phyloP scores from a whole-genome alignment of 2,329 filamentous ascomycete species.

The Arachnomyces sp. region DNA sequence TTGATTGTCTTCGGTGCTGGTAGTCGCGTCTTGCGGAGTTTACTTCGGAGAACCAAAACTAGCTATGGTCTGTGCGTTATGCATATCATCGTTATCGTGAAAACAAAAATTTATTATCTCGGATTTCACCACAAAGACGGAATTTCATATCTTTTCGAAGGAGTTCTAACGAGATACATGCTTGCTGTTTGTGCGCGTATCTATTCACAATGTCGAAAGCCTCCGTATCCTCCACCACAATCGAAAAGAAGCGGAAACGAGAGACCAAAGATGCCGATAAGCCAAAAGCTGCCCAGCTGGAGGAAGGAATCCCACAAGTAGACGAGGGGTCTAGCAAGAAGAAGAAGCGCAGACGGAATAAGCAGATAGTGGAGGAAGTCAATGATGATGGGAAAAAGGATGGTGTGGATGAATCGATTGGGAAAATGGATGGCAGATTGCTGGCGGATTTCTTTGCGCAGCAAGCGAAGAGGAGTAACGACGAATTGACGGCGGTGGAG shows the following conservation, averaged over 20 bases:
- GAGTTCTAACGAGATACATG: no score
- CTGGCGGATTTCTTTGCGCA: constrained; percentile 80
- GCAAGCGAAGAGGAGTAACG: constrained; percentile 67
- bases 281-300: constrained; percentile 19
- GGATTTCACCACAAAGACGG: no score
- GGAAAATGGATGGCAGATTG: constrained; percentile 71
- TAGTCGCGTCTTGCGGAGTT: no score
- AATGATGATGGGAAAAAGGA: constrained; percentile 52
- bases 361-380: constrained; percentile 18
- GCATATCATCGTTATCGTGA: no score
- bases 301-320: constrained; percentile 13
- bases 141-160: no score
- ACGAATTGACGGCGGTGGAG: constrained; percentile 74
- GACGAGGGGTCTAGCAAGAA: constrained; percentile 25
- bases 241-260: constrained; percentile 7
- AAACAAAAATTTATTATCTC: no score
- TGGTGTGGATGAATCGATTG: constrained; percentile 70
- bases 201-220: no score
- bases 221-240: no score
- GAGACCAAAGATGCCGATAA: constrained; percentile 22
- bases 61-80: no score
- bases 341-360: constrained; percentile 15
- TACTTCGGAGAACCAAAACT: no score
- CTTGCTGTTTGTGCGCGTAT: no score
- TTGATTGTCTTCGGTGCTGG: no score